Evolutionary conservation across 768 basidiomycete species (phyloP), one percentile per base, ranked within the genome.

Genomic region (Amanita exitialis): DNA sequence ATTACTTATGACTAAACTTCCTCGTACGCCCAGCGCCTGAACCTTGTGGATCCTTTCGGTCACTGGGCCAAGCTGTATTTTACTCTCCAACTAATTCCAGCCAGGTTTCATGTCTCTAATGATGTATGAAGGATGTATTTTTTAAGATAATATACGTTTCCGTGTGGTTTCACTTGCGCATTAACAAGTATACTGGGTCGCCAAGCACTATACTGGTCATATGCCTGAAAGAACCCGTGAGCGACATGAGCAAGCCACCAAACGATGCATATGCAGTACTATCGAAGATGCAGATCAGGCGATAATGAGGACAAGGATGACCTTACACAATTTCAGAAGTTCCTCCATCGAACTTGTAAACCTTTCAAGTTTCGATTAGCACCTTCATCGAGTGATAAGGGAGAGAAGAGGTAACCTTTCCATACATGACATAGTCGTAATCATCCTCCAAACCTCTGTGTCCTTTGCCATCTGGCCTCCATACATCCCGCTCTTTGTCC

Each of bases 401-500:
- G 2, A 30, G 16, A 20, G 21, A 12, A 4, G 1, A n/a, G 59
- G 75, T 52, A 57, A 94, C 92, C 82, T 94, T 98, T 28, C 95
- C 95, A 64, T 90, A 93, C 93, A 97, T 97, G 57, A 99, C 95
- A 72, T 98, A 99, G 62, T 97, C 94, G 61, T 92, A 99, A 57
- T 98, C 93, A 53, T 92, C 87, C 56, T 97, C 95, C 23, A 99
- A 64, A 9, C 83, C 94, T 62, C 78, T 75, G 57, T 74, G 77
- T 12, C 79, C 90, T 67, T 83, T 92, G 34, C 83, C 84, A 61
- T 90, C 89, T 46, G 90, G 90, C 61, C 90, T 70, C 90, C 90
- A 92, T 15, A 85, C 78, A 61, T 87, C 76, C 50, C 82, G 69
- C 57, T 89, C 86, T 64, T 88, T 82, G 59, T 88, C 86, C 20